Conservation (phyloP, 495 filamentous ascomycete genomes). For the Penicillium antarcticum region DNA sequence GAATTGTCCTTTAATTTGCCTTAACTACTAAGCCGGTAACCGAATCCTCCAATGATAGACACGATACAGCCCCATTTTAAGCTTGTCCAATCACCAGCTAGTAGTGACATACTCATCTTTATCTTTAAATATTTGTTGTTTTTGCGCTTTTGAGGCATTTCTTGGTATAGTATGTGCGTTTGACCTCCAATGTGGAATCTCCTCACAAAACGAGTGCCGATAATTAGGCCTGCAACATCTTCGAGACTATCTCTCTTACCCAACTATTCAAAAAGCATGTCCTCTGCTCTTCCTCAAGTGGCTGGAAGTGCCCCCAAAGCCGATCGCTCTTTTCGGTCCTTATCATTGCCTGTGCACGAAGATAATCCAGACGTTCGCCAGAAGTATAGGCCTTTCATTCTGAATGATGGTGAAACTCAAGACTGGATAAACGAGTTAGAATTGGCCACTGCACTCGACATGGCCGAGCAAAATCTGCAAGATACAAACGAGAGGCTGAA, state of each 20-base stretch:
- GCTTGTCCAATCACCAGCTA: conserved; percentile 1
- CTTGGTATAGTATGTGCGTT: too few relatives aligned
- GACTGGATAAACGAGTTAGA: conserved; percentile 60
- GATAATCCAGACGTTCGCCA: conserved; percentile 46
- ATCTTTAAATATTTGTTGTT: too few relatives aligned
- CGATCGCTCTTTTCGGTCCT: conserved; percentile 16
- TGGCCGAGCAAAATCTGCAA: conserved; percentile 46
- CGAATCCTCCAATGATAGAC: too few relatives aligned
- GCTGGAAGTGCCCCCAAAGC: conserved; percentile 1
- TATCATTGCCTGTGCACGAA: conserved; percentile 43
- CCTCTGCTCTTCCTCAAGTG: conserved; percentile 4
- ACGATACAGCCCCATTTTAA: background rate
- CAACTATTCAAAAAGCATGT: conserved; percentile 5
- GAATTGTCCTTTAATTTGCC: too few relatives aligned
- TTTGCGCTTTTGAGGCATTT: too few relatives aligned
- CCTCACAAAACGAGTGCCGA: background rate
- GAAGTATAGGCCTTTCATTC: conserved; percentile 59
- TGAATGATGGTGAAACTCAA: conserved; percentile 25
- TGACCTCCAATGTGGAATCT: background rate
- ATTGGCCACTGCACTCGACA: conserved; percentile 49
- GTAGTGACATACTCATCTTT: conserved; percentile 11
- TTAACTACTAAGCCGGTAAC: too few relatives aligned
- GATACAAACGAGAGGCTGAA: conserved; percentile 47
- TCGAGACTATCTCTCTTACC: background rate
- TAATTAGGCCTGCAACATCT: background rate